Conservation (phyloP, 352 stramenopile genomes). For the Phytophthora foliorum region DNA sequence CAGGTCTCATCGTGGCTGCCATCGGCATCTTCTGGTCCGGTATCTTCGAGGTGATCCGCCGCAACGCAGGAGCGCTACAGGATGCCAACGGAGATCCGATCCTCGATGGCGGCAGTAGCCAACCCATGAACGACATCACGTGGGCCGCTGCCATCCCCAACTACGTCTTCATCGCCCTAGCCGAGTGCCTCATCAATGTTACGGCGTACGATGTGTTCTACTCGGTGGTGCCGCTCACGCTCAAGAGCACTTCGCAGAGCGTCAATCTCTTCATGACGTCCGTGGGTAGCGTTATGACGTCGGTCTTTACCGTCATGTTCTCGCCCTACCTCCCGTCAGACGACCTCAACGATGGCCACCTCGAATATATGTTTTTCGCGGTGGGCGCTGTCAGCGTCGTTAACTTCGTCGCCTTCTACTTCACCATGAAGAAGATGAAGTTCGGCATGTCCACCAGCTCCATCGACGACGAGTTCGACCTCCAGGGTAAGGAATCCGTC, state of each 20-base stretch:
- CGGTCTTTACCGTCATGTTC: conserved; percentile 65
- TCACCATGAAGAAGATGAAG: conserved; percentile 66
- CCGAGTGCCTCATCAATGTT: conserved; percentile 73
- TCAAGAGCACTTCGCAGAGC: conserved; percentile 59
- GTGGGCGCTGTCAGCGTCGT: conserved; percentile 53
- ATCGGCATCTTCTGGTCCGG: conserved; percentile 51
- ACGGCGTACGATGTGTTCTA: conserved; percentile 73
- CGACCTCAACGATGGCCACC: conserved; percentile 55
- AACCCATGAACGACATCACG: conserved; percentile 71
- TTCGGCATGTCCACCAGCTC: conserved; percentile 37
- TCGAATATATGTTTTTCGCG: conserved; percentile 78
- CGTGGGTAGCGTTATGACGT: conserved; percentile 59
- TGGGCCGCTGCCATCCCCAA: conserved; percentile 62
- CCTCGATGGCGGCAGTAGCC: conserved; percentile 44
- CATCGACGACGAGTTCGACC: conserved; percentile 7
- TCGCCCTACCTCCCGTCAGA: conserved; percentile 58
- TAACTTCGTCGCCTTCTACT: conserved; percentile 59
- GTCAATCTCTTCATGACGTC: conserved; percentile 55
- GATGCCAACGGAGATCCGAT: conserved; percentile 46
- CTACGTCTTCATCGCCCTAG: conserved; percentile 68
- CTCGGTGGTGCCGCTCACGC: conserved; percentile 55
- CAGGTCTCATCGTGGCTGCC: conserved; percentile 40
- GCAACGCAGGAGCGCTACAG: conserved; percentile 49
- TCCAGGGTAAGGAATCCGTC: conserved; percentile 26
- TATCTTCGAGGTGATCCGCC: conserved; percentile 64